Base-by-base conservation (phyloP, 2,329 filamentous ascomycete species). In the Xylaria multiplex region DNA sequence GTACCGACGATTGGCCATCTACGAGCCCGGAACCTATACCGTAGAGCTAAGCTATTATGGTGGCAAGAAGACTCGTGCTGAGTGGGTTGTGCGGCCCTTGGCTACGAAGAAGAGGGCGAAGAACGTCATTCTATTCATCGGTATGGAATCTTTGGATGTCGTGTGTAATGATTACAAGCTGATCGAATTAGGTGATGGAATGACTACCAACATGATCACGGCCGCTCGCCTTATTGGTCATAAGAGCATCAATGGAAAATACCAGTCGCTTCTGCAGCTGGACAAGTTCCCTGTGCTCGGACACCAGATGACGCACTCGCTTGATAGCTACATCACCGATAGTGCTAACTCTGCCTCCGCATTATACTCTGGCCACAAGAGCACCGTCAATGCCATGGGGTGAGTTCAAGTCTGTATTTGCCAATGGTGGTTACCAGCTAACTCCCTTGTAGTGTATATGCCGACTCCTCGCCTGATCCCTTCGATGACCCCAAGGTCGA, bases 401-500 rank as follows among this genome's bases (percentile, higher is more conserved):
- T 90, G 72, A 72, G 77, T 37, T 43, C 14, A 4, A 4, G 14
- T 8, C 6, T 3, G 2, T 24, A 27, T 13, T n/a, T n/a, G 0
- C 42, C 0, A 2, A 24, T 22, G 24, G 11, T 3, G 4, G 9
- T 16, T 7, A 2, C 14, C 43, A 9, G 37, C 42, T 72, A 45
- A 68, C 22, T 50, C n/a, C 7, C 1, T 11, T 13, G 3, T 14
- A 83, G 85, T 70, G 85, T 95, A 37, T 94, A 96, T 66, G 91
- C 85, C 48, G 93, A 96, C 77, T 93, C 91, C 0, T 93, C 90
- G 54, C 82, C 86, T 13, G 85, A 90, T 72, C 80, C 85, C 2
- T 93, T 93, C 70, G 93, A 96, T 75, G 93, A 96, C 75, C 93
- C 93, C 60, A 96, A 95, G 81, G 87, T 96, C 24, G 93, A 96